Conservation (phyloP, 441 rosid genomes). For the Monsonia emarginata region DNA sequence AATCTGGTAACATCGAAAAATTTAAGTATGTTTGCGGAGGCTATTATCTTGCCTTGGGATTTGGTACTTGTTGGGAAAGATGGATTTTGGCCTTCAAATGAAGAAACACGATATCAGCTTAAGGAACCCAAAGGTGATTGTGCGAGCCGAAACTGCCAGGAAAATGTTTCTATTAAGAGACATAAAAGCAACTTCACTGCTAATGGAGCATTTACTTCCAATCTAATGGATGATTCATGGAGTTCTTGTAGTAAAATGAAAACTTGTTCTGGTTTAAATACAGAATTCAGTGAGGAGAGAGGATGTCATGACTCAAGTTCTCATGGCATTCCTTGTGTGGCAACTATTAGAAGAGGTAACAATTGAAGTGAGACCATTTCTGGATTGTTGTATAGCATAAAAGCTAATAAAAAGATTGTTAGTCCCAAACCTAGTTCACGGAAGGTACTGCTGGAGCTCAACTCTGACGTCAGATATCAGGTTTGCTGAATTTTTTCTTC, state of each 20-base stretch:
- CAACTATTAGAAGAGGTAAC: conserved; percentile 34
- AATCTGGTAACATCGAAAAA: conserved; percentile 31
- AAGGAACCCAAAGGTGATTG: conserved; percentile 6
- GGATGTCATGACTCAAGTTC: conserved; percentile 20
- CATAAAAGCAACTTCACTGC: conserved; percentile 28
- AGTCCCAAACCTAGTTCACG: conserved; percentile 26
- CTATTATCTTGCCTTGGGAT: conserved; percentile 62
- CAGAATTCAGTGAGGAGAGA: conserved; percentile 16
- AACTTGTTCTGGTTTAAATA: conserved; percentile 7
- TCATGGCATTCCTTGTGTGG: conserved; percentile 43
- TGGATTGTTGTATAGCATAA: conserved; percentile 35
- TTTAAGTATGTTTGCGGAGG: conserved; percentile 51
- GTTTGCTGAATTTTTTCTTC: conserved; percentile 23
- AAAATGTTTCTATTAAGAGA: conserved; percentile 43
- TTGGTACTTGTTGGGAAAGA: conserved; percentile 43
- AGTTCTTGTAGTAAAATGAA: conserved; percentile 10
- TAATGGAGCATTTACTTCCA: conserved; percentile 14
- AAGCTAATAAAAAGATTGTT: conserved; percentile 23
- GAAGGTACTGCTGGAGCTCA: conserved; percentile 61
- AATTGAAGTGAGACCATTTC: conserved; percentile 21
- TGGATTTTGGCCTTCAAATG: conserved; percentile 23
- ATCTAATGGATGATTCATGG: conserved; percentile 14
- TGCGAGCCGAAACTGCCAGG: conserved; percentile 17
- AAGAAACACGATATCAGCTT: conserved; percentile 17
- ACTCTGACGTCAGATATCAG: conserved; percentile 43